These are phyloP conservation scores for Geotrichum histeridarum DNA, from an alignment of 1,139 yeast genomes.

Conservation along the genomic window DNA sequence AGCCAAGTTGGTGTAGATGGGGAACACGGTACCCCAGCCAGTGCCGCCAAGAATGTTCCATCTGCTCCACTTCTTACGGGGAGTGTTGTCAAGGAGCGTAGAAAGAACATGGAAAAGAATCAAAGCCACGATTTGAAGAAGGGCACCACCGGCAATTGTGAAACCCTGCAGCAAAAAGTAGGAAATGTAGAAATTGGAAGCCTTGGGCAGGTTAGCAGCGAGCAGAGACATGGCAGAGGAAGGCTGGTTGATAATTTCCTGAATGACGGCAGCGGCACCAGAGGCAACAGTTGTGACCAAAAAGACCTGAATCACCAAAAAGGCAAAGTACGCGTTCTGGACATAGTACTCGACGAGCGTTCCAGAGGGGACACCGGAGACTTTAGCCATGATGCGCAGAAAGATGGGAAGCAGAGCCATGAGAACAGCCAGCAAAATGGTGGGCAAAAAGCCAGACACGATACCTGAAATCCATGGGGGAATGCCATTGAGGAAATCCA, in stretches of 20 bases:
- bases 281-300: slow-evolving; percentile 77
- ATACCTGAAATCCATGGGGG: slow-evolving; percentile 69
- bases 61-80: slow-evolving; percentile 80
- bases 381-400: slow-evolving; percentile 65
- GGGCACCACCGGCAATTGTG: slow-evolving; percentile 69
- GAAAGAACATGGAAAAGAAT: slow-evolving; percentile 69
- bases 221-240: slow-evolving; percentile 58
- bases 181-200: slow-evolving; percentile 67
- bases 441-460: slow-evolving; percentile 81
- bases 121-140: slow-evolving; percentile 72
- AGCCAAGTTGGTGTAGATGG: slow-evolving; percentile 74
- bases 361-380: slow-evolving; percentile 64
- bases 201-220: slow-evolving; percentile 74
- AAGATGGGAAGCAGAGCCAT: slow-evolving; percentile 82
- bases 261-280: slow-evolving; percentile 72
- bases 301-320: slow-evolving; percentile 78
- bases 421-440: slow-evolving; percentile 71
- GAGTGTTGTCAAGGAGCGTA: slow-evolving; percentile 69
- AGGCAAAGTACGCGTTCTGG: slow-evolving; percentile 81
- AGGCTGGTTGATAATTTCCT: slow-evolving; percentile 62
- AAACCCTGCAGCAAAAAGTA: slow-evolving; percentile 75
- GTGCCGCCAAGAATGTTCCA: slow-evolving; percentile 57
- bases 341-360: slow-evolving; percentile 75
- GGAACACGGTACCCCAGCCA: slow-evolving; percentile 88
- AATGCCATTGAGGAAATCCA: slow-evolving; percentile 63